Evolutionary conservation across 1,284 basidiomycete genomes (phyloP), one percentile per base, ranked within the genome.

Genomic region (Malassezia psittaci): DNA sequence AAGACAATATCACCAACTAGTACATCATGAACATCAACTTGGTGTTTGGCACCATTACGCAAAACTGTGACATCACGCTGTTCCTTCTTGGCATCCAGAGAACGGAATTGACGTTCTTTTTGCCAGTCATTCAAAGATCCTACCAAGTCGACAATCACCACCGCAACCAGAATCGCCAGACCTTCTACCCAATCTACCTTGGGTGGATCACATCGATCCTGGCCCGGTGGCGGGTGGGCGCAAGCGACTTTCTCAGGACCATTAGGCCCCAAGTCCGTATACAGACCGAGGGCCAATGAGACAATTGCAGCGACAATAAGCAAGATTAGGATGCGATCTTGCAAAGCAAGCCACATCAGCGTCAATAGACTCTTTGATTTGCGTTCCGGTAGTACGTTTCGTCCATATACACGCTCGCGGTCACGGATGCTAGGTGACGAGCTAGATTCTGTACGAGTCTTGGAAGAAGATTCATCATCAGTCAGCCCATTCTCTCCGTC

Each of bases 121-220:
- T 96, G 90, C 84, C 87, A 98, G 74, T 91, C 90, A 69, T 90
- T 91, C 37, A 91, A 60, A 21, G 87, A 88, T 37, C 88, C 89
- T 48, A 91, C 87, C 44, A 65, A 56, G 34, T 67, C 65, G 41
- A 73, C 68, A 46, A 79, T 77, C 63, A 77, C 76, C 57, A 93
- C 85, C 6, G 94, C 94, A 52, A 90, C 82, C 65, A 94, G 83
- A 72, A 98, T 98, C 7, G 93, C 90, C 12, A 98, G 89, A 68
- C 94, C 94, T 78, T 98, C 93, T 4, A 98, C 90, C 91, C 93
- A 98, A 69, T 96, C 91, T 49, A 82, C 77, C 33, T 62, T 53
- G 24, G 62, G 60, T n/a, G 60, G 57, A 2, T 43, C 15, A 48
- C 72, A 74, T 29, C 49, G 18, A 13, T 43, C 43, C 32, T 58